Percentiles rank a stretch among this genome's conserved stretches.
phyloP scores from a whole-genome alignment of 78 protist genomes.

The Dictyostelium capitatum region DNA sequence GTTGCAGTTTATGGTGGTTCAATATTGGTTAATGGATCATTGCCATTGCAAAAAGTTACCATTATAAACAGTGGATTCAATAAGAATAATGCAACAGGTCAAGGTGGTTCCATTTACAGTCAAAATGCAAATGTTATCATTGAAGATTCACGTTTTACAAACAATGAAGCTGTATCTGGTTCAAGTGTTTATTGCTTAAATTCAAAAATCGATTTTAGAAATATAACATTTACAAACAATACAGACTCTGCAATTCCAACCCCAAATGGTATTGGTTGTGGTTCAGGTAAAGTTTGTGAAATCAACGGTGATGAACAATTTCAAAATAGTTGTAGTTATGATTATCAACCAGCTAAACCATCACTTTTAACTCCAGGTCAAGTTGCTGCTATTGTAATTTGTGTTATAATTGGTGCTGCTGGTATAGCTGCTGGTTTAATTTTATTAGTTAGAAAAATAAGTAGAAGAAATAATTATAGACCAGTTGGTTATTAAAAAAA shows the following conservation, averaged over 20 bases:
- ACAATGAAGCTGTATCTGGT: conserved; percentile 12
- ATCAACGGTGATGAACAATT: background rate
- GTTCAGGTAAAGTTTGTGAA: background rate
- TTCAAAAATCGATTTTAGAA: background rate
- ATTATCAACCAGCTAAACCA: conserved; percentile 1
- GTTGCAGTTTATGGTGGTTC: background rate
- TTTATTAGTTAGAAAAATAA: background rate
- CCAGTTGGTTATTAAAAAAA: background rate
- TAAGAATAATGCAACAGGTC: background rate
- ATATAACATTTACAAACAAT: background rate
- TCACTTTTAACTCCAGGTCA: background rate
- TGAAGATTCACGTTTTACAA: background rate
- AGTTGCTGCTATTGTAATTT: conserved; percentile 1
- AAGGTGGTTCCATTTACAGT: background rate
- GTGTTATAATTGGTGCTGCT: conserved; percentile 1
- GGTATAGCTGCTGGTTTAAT: background rate
- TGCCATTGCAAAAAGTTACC: background rate
- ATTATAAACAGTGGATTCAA: background rate
- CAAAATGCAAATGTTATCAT: background rate
- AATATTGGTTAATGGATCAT: background rate
- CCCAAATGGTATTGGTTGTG: conserved; percentile 27
- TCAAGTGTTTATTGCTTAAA: conserved; percentile 5
- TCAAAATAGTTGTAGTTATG: conserved; percentile 3
- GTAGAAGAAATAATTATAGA: background rate
- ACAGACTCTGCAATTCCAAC: background rate